Percentiles rank a stretch among this genome's conserved stretches.
These are phyloP conservation scores for Leucosporidium scottii DNA, from an alignment of 768 basidiomycete genomes.

Conservation along the genomic window DNA sequence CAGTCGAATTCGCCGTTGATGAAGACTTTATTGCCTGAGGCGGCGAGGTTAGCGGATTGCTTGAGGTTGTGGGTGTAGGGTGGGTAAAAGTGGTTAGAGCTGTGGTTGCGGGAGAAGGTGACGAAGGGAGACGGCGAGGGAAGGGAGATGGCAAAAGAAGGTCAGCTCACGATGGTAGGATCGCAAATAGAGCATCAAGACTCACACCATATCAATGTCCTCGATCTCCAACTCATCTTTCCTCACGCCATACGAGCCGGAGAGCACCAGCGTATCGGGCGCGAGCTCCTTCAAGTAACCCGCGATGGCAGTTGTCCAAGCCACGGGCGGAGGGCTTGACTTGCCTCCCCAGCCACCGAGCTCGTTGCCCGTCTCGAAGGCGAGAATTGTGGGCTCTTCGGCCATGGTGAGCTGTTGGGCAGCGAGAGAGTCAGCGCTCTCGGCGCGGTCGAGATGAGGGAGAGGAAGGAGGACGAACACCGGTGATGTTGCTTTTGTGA, in stretches of 20 bases:
- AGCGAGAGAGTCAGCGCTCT: background rate
- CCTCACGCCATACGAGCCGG: conserved; percentile 34
- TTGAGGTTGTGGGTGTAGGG: conserved; percentile 24
- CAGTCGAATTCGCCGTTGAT: conserved; percentile 37
- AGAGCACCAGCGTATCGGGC: conserved; percentile 33
- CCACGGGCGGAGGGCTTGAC: conserved; percentile 19
- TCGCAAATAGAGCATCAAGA: background rate
- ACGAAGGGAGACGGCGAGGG: too few species aligned
- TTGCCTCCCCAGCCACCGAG: conserved; percentile 22
- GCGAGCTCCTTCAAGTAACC: conserved; percentile 33
- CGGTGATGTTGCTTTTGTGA: conserved; percentile 17
- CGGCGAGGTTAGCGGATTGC: conserved; percentile 14
- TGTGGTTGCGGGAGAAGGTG: background rate
- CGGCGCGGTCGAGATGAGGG: background rate
- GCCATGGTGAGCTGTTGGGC: conserved; percentile 22
- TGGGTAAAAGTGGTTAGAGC: conserved; percentile 38
- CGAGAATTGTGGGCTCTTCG: conserved; percentile 34
- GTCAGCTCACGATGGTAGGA: too few species aligned
- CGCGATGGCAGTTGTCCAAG: conserved; percentile 31
- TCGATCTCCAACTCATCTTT: conserved; percentile 18
- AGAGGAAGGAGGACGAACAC: conserved; percentile 1
- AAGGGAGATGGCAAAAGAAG: background rate
- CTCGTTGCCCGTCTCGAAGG: conserved; percentile 37
- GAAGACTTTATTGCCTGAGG: conserved; percentile 23
- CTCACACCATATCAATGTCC: conserved; percentile 30